Evolutionary conservation across 1,139 yeast genomes (phyloP).

Genomic region (Geotrichum macrosporum): DNA sequence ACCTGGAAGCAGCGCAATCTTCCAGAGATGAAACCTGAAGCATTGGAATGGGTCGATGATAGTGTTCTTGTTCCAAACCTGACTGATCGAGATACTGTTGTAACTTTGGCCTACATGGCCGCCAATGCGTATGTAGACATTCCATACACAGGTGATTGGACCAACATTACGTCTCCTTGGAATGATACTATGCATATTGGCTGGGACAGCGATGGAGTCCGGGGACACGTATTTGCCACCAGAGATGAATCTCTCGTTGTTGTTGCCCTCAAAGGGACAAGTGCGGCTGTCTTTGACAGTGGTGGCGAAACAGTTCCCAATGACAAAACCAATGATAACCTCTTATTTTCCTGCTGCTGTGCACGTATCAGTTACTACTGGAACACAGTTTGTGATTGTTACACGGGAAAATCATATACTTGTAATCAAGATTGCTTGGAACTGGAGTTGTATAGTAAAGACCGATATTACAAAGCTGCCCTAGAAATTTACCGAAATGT

Average conservation of each 20-base stretch:
- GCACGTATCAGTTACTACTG: constrained; percentile 88
- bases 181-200: constrained; percentile 51
- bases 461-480: constrained; percentile 77
- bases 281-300: constrained; percentile 75
- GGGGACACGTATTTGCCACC: constrained; percentile 87
- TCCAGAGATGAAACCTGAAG: constrained; percentile 23
- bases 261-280: constrained; percentile 85
- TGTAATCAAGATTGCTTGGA: constrained; percentile 89
- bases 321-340: constrained; percentile 83
- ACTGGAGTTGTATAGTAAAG: constrained; percentile 64
- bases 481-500: constrained; percentile 76
- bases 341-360: constrained; percentile 92
- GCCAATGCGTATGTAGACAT: constrained; percentile 84
- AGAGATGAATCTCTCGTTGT: constrained; percentile 61
- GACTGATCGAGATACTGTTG: constrained; percentile 64
- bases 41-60: constrained; percentile 34
- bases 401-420: constrained; percentile 68
- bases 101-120: constrained; percentile 77
- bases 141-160: constrained; percentile 84
- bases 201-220: constrained; percentile 77
- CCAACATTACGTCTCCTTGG: constrained; percentile 69
- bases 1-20: constrained; percentile 21
- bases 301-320: constrained; percentile 73
- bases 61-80: constrained; percentile 63
- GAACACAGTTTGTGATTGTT: constrained; percentile 96